Conservation (phyloP, 441 rosid genomes). For the Breynia disticha region DNA sequence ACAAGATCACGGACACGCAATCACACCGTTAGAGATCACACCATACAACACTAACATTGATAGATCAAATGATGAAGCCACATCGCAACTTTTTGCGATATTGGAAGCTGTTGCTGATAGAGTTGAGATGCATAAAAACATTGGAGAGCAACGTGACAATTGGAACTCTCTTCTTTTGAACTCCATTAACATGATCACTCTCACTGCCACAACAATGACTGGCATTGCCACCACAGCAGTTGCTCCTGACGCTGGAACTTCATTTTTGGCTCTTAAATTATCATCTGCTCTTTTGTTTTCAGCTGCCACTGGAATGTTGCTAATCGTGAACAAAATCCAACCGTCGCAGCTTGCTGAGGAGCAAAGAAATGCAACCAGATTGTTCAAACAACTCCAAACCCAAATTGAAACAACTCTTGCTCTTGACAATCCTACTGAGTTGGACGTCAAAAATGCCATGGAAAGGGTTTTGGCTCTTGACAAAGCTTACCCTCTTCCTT, state of each 20-base stretch:
- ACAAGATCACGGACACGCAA: constrained; percentile 5
- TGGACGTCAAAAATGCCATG: constrained; percentile 40
- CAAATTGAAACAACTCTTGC: constrained; percentile 24
- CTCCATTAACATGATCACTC: constrained; percentile 48
- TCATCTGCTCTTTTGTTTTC: constrained; percentile 43
- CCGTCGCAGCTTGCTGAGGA: constrained; percentile 81
- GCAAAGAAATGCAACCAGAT: constrained; percentile 52
- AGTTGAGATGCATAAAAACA: constrained; percentile 49
- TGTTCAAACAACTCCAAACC: constrained; percentile 38
- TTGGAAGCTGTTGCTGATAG: constrained; percentile 42
- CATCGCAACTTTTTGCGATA: constrained; percentile 26
- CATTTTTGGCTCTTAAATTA: constrained; percentile 30
- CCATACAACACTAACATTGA: neutral
- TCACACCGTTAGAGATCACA: neutral
- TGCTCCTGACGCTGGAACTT: constrained; percentile 9
- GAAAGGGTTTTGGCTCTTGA: constrained; percentile 52
- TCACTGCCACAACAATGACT: constrained; percentile 35
- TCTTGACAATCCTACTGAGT: constrained; percentile 15
- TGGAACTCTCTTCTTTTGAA: constrained; percentile 47
- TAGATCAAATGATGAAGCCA: neutral
- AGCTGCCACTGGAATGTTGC: constrained; percentile 44
- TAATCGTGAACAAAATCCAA: constrained; percentile 61
- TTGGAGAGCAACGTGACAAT: constrained; percentile 42
- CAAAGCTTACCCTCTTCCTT: constrained; percentile 55
- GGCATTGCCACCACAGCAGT: constrained; percentile 25